Conservation (phyloP, 129 eudicot species). For the Escallonia rubra region DNA sequence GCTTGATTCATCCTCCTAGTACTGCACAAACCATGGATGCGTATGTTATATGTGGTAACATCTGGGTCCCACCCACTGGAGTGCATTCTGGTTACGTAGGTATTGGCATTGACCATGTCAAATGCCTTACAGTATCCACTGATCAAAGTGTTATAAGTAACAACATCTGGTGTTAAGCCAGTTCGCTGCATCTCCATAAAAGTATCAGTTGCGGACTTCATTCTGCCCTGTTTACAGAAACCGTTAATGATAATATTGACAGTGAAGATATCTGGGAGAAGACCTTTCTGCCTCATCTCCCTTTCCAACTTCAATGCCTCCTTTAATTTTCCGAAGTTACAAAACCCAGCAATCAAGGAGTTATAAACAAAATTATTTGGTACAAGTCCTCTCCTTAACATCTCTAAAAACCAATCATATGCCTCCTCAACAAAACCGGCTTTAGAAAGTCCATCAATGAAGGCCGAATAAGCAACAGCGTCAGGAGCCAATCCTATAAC, state of each 20-base stretch:
- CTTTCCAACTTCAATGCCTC: conserved; percentile 69
- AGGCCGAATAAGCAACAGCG: conserved; percentile 78
- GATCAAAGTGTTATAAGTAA: conserved; percentile 85
- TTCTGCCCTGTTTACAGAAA: conserved; percentile 77
- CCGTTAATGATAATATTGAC: conserved; percentile 71
- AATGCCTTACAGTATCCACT: conserved; percentile 72
- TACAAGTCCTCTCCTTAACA: conserved; percentile 60
- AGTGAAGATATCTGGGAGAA: conserved; percentile 68
- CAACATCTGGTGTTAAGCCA: conserved; percentile 63
- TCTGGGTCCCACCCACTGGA: conserved; percentile 73
- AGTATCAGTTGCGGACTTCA: conserved; percentile 63
- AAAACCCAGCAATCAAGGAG: conserved; percentile 72
- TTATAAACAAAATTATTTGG: conserved; percentile 82
- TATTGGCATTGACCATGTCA: conserved; percentile 68
- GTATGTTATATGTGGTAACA: conserved; percentile 73
- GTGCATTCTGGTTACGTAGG: conserved; percentile 46
- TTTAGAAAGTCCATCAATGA: conserved; percentile 68
- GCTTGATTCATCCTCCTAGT: conserved; percentile 57
- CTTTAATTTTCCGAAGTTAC: conserved; percentile 38
- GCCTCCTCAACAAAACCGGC: conserved; percentile 69
- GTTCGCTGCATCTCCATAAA: conserved; percentile 49
- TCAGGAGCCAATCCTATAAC: conserved; percentile 57
- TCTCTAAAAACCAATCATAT: conserved; percentile 39
- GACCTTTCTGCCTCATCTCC: conserved; percentile 75
- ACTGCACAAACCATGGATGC: conserved; percentile 65